Base-by-base conservation (phyloP, 78 protist genomes). In the Chrysochromulina parva region DNA sequence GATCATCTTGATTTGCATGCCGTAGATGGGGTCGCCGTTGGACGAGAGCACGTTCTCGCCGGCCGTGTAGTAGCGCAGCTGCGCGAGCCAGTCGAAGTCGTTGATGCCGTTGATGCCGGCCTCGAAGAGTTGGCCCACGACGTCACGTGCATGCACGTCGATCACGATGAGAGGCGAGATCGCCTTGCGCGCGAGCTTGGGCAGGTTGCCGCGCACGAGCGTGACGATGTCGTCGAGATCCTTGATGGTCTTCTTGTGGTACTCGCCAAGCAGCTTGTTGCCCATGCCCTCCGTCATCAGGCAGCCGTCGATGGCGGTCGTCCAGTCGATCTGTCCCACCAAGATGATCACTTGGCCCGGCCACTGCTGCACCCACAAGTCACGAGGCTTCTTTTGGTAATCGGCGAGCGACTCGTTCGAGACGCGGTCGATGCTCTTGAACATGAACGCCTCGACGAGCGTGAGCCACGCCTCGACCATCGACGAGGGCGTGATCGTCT, bases 141-240 rank as follows among this genome's bases (percentile, higher is more conserved):
- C 88, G 78, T 97, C 98, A 6, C 96, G 86, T 6, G 95, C 95
- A 74, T 97, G 98, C 80, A 97, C 98, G 54, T 95, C 96, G 6
- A 95, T 65, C 22, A 90, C 90, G 69, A 95, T 95, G 85, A 97
- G 69, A 2, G 98, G 92, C 24, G 82, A 87, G 19, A 97, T 3
- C 5, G 85, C 5, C 24, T 4, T 11, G 3, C 98, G 90, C 5
- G 86, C 80, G 26, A 94, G 88, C 20, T 20, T 11, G 26, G 94
- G 26, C 58, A 96, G 60, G 53, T 85, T 2, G 59, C 94, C 90
- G n/a, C 95, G 90, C 24, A 89, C 95, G 48, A 93, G 55, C 38
- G 88, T 69, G 24, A 93, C 91, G 26, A 91, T 3, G 28, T n/a
- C 53, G 38, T 87, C 89, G 65, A 96, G 67, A 50, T 92, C 91